Evolutionary conservation across 2,329 filamentous ascomycete species (phyloP), one percentile per base, ranked within the genome.

Genomic region (Cylindrodendrum hubeiense): DNA sequence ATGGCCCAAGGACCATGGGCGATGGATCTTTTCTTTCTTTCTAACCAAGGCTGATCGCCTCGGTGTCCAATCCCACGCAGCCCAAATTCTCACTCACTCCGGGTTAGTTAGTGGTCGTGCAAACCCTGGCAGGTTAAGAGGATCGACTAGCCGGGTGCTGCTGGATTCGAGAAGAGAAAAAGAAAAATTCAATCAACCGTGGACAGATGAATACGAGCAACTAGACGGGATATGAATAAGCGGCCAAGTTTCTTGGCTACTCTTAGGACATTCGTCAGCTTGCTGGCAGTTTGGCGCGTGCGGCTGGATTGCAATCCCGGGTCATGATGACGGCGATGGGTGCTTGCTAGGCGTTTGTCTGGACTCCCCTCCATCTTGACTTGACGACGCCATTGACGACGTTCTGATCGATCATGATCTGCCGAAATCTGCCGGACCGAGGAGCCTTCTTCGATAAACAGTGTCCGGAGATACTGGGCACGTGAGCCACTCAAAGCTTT

Each of bases 351-450:
- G 44, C 63, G 63, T 19, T 65, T 53, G 60, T 60, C 56, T 58
- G 56, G 58, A 58, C 62, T 61, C 56, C 65, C 63, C 60, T 65
- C 69, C 58, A 59, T 57, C 19, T 62, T 55, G 57, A 53, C 53
- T 39, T 37, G 63, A 65, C 39, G 43, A 66, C 60, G 63, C 69
- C 60, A 66, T 70, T 70, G 59, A 68, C 62, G 68, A 65, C 34
- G 69, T 59, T 64, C 51, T 54, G 52, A 69, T 64, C 67, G 61
- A 59, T 50, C 39, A 54, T 63, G 63, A 71, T 65, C 63, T 73
- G 61, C 65, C 67, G 60, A 60, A 60, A 66, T 65, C 63, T 50
- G 55, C 55, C 50, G 51, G 59, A 57, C 52, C 59, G 65, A 61
- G 49, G 54, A 63, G 63, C 59, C 51, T 55, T 47, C 19, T 55